Evolutionary conservation across 176 grass and related monocot species (phyloP), one percentile per base, ranked within the genome.

Genomic region (Triticum urartu): DNA sequence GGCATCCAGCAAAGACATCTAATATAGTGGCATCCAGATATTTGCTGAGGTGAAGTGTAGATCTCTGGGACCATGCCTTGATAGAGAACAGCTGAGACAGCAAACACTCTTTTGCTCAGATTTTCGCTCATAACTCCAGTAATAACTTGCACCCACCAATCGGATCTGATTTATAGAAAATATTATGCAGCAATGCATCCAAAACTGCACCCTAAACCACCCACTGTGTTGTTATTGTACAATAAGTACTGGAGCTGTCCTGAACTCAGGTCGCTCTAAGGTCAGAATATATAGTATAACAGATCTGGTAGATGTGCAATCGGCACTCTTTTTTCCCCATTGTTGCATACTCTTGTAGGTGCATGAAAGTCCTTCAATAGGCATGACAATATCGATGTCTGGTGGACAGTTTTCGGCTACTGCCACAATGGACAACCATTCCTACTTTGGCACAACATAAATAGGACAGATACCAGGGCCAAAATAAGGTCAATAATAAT

Each of bases 121-220:
- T 87, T 43, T 70, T 86, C 56, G 63, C 64, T 72, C 74, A 28
- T 63, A 84, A 74, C 15, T n/a, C 33, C 39, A 25, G 42, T 35
- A 75, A 73, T 85, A 69, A 89, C 83, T 85, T 75, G 59, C 33
- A 80, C 43, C 34, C 43, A 58, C 17, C 18, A 77, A 80, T 80
- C 33, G 32, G 81, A 79, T 84, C 43, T 63, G 36, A 35, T 68
- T 42, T 61, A 26, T 15, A 59, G 83, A 73, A 84, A 58, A 25
- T 58, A 85, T 9, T 72, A 66, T 54, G 42, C 68, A 89, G 26
- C 22, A 75, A n/a, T 59, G 32, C 33, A 17, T 59, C 13, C 24
- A 54, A 64, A 75, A 22, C 33, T 42, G 22, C 40, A 74, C 34
- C 54, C 17, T 56, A 39, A 84, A 85, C 42, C 14, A 66, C 11